Evolutionary conservation across 2,329 filamentous ascomycete species (phyloP).

Genomic region (Exophiala lecanii-corni): DNA sequence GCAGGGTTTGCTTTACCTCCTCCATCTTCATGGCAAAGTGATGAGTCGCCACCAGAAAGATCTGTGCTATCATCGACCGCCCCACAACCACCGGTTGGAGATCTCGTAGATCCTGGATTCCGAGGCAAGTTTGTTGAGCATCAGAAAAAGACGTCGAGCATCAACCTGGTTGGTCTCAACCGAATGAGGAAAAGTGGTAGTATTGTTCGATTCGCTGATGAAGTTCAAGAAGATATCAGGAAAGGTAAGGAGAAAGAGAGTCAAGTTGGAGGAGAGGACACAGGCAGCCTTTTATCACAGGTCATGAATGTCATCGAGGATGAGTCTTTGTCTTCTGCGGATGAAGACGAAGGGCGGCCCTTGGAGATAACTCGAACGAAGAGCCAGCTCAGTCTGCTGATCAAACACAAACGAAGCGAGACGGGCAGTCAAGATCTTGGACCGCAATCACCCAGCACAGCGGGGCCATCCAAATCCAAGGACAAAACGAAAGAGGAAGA

Average conservation of each 20-base stretch:
- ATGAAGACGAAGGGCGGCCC: constrained; percentile 6
- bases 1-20: constrained; percentile 22
- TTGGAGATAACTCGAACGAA: constrained; percentile 20
- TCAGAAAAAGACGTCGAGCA: constrained; percentile 20
- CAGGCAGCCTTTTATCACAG: neutral
- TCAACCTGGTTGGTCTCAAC: constrained; percentile 18
- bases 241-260: constrained; percentile 21
- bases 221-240: constrained; percentile 10
- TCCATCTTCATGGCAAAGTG: constrained; percentile 26
- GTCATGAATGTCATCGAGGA: constrained; percentile 10
- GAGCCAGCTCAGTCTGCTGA: constrained; percentile 29
- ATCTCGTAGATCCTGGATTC: constrained; percentile 37
- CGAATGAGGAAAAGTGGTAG: constrained; percentile 21
- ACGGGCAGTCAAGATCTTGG: constrained; percentile 19
- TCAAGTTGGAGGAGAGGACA: constrained; percentile 1
- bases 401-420: constrained; percentile 23
- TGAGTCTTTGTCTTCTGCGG: constrained; percentile 4
- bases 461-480: constrained; percentile 10
- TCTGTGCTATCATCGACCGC: constrained; percentile 6
- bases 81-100: constrained; percentile 14
- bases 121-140: constrained; percentile 35
- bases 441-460: neutral
- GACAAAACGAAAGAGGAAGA: constrained; percentile 21
- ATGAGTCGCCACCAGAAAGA: constrained; percentile 16
- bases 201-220: constrained; percentile 25